Evolutionary conservation across 2,329 filamentous ascomycete genomes (phyloP).

Genomic region (Fusarium sp.): DNA sequence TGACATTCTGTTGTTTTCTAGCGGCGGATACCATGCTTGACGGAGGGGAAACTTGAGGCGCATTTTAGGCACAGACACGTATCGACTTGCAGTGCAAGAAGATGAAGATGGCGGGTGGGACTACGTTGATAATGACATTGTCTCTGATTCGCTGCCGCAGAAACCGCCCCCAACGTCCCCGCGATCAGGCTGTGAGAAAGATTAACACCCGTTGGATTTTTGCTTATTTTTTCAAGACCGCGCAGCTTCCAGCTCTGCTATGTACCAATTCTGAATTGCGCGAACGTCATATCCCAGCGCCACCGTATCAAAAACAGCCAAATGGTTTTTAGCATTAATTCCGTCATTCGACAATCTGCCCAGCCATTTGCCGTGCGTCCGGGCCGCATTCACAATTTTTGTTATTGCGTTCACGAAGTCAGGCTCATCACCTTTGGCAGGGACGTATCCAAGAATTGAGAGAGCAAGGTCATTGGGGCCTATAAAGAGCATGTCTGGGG

Average conservation of each 20-base stretch:
- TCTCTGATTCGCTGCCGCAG: no score
- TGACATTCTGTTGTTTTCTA: no score
- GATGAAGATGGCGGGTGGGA: no score
- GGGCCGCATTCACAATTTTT: neutral
- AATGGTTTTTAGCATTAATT: neutral
- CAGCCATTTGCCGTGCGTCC: constrained; percentile 1
- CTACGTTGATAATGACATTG: no score
- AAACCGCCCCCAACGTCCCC: no score
- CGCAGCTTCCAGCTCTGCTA: neutral
- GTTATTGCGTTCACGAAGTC: neutral
- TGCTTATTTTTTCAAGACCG: neutral
- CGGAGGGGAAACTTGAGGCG: no score
- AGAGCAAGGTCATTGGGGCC: constrained; percentile 1
- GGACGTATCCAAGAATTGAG: neutral
- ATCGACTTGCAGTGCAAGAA: no score
- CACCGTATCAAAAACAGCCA: neutral
- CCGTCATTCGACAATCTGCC: neutral
- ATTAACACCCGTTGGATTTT: no score
- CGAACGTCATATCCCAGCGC: constrained; percentile 1
- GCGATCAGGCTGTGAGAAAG: no score
- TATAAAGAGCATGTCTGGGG: constrained; percentile 6
- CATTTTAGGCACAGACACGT: no score
- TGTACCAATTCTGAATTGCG: neutral
- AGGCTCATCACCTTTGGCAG: neutral
- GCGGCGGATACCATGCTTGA: no score